Base-by-base conservation (phyloP, 179 eudicot species). In the Amaranthus tricolor region DNA sequence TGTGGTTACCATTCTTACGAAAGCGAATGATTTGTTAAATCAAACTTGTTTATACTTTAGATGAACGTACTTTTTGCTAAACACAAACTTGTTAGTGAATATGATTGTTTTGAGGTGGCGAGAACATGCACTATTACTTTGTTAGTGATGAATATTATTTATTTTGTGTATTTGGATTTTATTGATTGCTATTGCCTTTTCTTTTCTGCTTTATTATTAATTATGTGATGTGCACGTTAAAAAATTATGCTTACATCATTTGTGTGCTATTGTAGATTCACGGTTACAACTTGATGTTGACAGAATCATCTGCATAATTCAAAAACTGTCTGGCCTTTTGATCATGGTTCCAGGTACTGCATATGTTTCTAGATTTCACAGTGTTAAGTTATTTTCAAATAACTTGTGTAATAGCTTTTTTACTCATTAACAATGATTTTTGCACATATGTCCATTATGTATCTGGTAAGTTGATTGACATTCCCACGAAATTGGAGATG, bases 311-410 rank as follows among this genome's bases (percentile, higher is more conserved):
- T 68, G 86, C 61, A 60, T 80, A 31, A 56, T 82, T 54, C 80
- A 79, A 75, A 90, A 87, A 79, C 74, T 90, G 19, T 90, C 91
- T 84, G 84, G 88, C 88, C 80, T 88, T 67, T 43, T 86, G 78
- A 55, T 90, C 73, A 74, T 88, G 82, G 81, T 86, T 84, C 96
- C 96, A 82, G 92, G 96, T 89, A 53, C 74, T 68, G 20, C 40
- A 20, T 62, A 74, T 44, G 68, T 20, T 2, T 31, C 40, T 31
- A 31, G 40, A 31, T 31, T 31, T 31, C 40, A 13, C 14, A 17
- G 15, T 50, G 50, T 52, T 20, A 31, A 31, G 15, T 14, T 6
- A 52, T 51, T 7, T 62, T 24, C 5, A 12, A 59, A 17, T 17
- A 10, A 17, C 12, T 4, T 20, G 6, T 59, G 12, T 61, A 61